Percentiles rank a stretch among this genome's conserved stretches.
Conservation (phyloP, 139 green algal species). For the Marvania coccoides region DNA sequence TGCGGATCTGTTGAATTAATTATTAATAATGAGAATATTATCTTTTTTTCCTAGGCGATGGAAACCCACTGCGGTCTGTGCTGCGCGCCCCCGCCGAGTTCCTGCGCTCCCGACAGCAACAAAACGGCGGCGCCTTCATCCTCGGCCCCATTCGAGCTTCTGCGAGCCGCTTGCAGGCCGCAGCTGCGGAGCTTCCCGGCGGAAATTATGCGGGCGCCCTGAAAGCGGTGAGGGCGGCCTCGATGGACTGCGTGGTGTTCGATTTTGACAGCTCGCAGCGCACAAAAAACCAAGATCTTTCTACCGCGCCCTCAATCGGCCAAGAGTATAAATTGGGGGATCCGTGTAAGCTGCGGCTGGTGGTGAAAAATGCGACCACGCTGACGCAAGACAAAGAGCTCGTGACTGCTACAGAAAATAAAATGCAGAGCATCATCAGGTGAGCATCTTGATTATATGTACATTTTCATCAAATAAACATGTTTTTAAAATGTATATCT, state of each 20-base stretch:
- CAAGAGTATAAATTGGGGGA: not conserved
- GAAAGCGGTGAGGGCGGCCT: not conserved
- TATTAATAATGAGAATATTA: too few relatives aligned
- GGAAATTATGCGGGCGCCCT: not conserved
- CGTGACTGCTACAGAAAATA: not conserved
- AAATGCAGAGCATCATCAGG: not conserved
- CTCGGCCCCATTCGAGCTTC: not conserved
- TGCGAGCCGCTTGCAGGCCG: not conserved
- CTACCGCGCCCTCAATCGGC: not conserved
- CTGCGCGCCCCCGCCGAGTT: not conserved
- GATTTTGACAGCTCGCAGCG: too few relatives aligned
- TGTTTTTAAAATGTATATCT: not conserved
- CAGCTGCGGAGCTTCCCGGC: not conserved
- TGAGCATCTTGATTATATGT: not conserved
- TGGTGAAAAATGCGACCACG: not conserved
- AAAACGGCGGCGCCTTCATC: not conserved
- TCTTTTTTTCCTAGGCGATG: too few relatives aligned
- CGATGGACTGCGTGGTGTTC: slow-evolving; percentile 1
- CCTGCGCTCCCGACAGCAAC: slow-evolving; percentile 2
- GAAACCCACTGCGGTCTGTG: too few relatives aligned
- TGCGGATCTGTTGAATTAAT: too few relatives aligned
- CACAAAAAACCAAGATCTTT: not conserved
- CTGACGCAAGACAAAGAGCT: not conserved
- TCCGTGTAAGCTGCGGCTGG: not conserved
- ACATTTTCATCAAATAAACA: not conserved